Percentiles rank a stretch among this genome's conserved stretches.
These are phyloP conservation scores for Sordaria brevicollis DNA, from an alignment of 495 filamentous ascomycete species.

Conservation along the genomic window DNA sequence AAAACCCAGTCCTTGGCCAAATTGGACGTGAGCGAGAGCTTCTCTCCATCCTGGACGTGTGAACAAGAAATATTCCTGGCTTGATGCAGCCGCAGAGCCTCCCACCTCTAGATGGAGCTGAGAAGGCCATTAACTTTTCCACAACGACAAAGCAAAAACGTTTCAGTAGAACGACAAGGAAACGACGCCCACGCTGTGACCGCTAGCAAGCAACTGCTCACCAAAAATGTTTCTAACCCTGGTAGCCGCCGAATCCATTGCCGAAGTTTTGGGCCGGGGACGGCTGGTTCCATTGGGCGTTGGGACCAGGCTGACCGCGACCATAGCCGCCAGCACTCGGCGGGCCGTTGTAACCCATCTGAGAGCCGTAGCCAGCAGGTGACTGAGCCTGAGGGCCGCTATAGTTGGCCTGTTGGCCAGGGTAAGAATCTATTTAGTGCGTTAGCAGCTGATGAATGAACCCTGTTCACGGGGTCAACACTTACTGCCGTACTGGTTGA, in stretches of 20 bases:
- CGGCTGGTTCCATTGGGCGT: slow-evolving; percentile 62
- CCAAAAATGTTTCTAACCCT: slow-evolving; percentile 30
- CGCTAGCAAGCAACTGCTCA: background rate
- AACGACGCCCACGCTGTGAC: background rate
- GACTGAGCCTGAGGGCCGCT: slow-evolving; percentile 45
- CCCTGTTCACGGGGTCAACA: slow-evolving; percentile 28
- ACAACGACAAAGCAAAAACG: background rate
- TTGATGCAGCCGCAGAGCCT: background rate
- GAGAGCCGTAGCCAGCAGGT: slow-evolving; percentile 50
- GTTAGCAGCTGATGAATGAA: slow-evolving; percentile 15
- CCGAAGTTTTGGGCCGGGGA: slow-evolving; percentile 46
- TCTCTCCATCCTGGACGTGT: background rate
- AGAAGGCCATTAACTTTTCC: slow-evolving; percentile 1
- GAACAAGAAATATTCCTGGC: background rate
- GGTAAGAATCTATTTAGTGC: slow-evolving; percentile 29
- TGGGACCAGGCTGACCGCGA: slow-evolving; percentile 66
- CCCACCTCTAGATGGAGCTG: background rate
- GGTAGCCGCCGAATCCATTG: slow-evolving; percentile 51
- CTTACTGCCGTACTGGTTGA: slow-evolving; percentile 81
- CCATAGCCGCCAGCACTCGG: slow-evolving; percentile 72
- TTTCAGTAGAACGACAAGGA: slow-evolving; percentile 1
- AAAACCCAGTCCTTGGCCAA: slow-evolving; percentile 9
- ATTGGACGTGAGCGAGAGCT: background rate
- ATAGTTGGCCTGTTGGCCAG: slow-evolving; percentile 43
- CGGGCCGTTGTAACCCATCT: slow-evolving; percentile 51